phyloP scores from a whole-genome alignment of 371 early-diverging fungal genomes.

The Saksenaea vasiformis region DNA sequence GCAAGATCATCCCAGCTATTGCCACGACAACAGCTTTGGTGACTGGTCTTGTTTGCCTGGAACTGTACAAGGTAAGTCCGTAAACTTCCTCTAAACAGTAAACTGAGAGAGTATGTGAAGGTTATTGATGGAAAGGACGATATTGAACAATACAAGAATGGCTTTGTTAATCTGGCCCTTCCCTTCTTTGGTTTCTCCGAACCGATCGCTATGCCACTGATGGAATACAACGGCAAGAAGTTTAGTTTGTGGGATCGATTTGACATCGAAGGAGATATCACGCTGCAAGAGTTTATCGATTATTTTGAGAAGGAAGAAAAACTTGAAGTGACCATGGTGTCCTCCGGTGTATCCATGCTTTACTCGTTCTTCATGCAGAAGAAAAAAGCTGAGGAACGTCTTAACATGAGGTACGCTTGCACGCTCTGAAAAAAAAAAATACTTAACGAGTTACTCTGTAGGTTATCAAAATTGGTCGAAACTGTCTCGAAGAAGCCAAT shows the following conservation, averaged over 20 bases:
- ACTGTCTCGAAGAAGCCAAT: conserved; percentile 88
- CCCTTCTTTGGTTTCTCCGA: conserved; percentile 99
- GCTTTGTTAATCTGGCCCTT: conserved; percentile 97
- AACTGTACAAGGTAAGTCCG: conserved; percentile 88
- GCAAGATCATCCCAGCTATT: conserved; percentile 99
- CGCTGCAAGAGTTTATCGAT: conserved; percentile 90
- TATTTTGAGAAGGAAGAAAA: conserved; percentile 83
- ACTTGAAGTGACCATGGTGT: conserved; percentile 95
- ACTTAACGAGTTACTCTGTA: conserved; percentile 14
- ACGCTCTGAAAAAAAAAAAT: background rate
- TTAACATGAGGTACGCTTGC: conserved; percentile 58
- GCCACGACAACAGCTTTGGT: conserved; percentile 99
- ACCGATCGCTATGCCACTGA: conserved; percentile 89
- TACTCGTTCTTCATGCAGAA: conserved; percentile 88
- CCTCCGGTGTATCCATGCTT: conserved; percentile 92
- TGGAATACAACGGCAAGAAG: conserved; percentile 83
- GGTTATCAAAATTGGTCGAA: conserved; percentile 79
- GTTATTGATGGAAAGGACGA: conserved; percentile 75
- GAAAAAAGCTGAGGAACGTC: conserved; percentile 86
- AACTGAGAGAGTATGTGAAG: conserved; percentile 16
- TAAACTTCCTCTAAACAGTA: background rate
- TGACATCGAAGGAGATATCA: conserved; percentile 85
- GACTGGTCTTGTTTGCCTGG: conserved; percentile 98
- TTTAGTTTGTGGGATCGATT: conserved; percentile 98
- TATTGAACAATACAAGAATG: conserved; percentile 98